A percentile compares a stretch with the other conserved stretches of the same genome.
Evolutionary conservation across 108 stramenopile species (phyloP).

Genomic region (Seminavis robusta): DNA sequence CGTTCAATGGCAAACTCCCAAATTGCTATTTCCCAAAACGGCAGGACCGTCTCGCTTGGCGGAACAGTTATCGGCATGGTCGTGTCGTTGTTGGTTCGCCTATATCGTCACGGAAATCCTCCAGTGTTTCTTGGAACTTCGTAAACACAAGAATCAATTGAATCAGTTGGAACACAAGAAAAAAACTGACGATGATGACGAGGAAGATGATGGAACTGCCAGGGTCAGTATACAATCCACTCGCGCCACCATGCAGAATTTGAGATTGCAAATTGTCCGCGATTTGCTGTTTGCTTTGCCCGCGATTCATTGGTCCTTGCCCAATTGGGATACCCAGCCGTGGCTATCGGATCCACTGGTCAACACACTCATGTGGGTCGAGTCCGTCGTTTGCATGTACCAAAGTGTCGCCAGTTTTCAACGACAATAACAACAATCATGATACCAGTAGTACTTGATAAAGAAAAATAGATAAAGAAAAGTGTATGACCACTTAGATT

Average conservation of each 20-base stretch:
- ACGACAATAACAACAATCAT: too few species aligned
- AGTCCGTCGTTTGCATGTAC: constrained; percentile 67
- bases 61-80: constrained; percentile 48
- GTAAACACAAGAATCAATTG: constrained; percentile 19
- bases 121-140: constrained; percentile 31
- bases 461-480: too few species aligned
- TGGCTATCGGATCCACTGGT: constrained; percentile 38
- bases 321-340: constrained; percentile 75
- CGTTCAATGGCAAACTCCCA: constrained; percentile 61
- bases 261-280: constrained; percentile 54
- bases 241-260: background rate
- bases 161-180: background rate
- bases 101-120: constrained; percentile 62
- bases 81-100: constrained; percentile 66
- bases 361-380: constrained; percentile 66
- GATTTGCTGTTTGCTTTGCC: constrained; percentile 61
- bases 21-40: constrained; percentile 1
- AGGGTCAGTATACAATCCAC: background rate
- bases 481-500: too few species aligned
- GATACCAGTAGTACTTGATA: too few species aligned
- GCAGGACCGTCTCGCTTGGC: constrained; percentile 25
- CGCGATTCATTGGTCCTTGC: constrained; percentile 70
- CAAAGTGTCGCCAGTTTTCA: constrained; percentile 40
- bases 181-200: constrained; percentile 14
- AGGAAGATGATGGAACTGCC: constrained; percentile 14